Base-by-base conservation (phyloP, 2,329 filamentous ascomycete genomes). In the Periglandula ipomoeae region DNA sequence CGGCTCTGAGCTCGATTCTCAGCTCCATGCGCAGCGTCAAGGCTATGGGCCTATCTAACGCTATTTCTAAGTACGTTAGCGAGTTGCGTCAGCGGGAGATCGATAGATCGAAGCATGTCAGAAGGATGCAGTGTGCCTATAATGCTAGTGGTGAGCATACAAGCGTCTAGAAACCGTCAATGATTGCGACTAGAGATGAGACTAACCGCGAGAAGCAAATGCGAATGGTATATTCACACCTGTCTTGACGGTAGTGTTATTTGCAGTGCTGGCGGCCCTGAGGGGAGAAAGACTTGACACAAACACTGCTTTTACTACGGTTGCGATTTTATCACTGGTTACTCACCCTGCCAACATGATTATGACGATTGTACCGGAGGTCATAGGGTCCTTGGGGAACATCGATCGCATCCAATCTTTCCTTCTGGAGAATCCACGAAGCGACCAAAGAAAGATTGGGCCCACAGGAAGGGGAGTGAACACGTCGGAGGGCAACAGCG, bases 271-370 rank as follows among this genome's bases (percentile, higher is more conserved):
- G 3, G 56, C 61, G 4, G 50, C 27, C 2, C 10, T 48, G 0
- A 48, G 50, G 0, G 61, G 61, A 3, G 47, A 30, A 0, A 10
- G 34, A 1, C 50, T 71, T 4, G 58, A 69, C 15, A 56, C 59
- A 0, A 60, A 64, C 44, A 70, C 65, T 0, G 67, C 68, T 0
- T 72, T 71, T 46, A 68, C 69, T 0, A 66, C 67, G 0, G 57
- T 65, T 11, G 67, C 68, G 0, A 57, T 69, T n/a, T 46, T 71
- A 7, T 51, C 55, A 5, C 59, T 71, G 53, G 59, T 71, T 0
- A 71, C 66, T 1, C 64, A 70, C 23, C 68, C 69, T 0, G 67
- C 69, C 6, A 71, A 71, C 45, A 71, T 70, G 66, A 55, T 71
- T 17, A 70, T 70, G 68, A 69, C 68, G 0, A 62, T 67, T 17